Conservation (phyloP, 495 filamentous ascomycete genomes). For the Penicillium waksmanii region DNA sequence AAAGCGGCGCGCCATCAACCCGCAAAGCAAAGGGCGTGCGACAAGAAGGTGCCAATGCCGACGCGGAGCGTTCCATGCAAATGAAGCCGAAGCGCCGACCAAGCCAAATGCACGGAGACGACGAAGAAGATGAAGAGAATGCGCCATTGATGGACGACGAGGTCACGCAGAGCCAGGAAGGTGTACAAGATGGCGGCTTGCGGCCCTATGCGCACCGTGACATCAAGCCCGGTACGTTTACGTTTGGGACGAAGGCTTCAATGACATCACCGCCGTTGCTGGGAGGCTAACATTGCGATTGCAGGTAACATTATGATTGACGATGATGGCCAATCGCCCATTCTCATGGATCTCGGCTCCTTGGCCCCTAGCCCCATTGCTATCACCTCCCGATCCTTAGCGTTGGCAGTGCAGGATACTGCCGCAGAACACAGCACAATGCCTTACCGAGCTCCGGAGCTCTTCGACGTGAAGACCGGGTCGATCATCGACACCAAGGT, state of each 20-base stretch:
- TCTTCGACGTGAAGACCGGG: slow-evolving; percentile 97
- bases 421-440: slow-evolving; percentile 97
- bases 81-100: slow-evolving; percentile 55
- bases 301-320: slow-evolving; percentile 95
- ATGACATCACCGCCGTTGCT: no score
- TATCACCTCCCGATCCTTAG: slow-evolving; percentile 91
- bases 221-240: slow-evolving; percentile 83
- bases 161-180: slow-evolving; percentile 71
- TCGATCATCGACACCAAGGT: slow-evolving; percentile 94
- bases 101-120: slow-evolving; percentile 43
- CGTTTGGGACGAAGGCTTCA: no score
- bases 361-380: slow-evolving; percentile 84
- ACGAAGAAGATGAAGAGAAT: slow-evolving; percentile 74
- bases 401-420: slow-evolving; percentile 87
- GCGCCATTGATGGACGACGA: slow-evolving; percentile 85
- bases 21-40: slow-evolving; percentile 66
- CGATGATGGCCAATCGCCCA: slow-evolving; percentile 81
- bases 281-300: slow-evolving; percentile 19
- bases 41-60: slow-evolving; percentile 61
- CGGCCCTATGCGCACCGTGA: slow-evolving; percentile 93
- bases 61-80: slow-evolving; percentile 60
- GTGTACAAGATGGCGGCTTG: slow-evolving; percentile 67
- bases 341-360: slow-evolving; percentile 98
- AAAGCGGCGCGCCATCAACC: slow-evolving; percentile 53
- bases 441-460: slow-evolving; percentile 96